A percentile compares a stretch with the other conserved stretches of the same genome.
Evolutionary conservation across 805 yeast genomes (phyloP).

Genomic region (Sugiyamaella chiloensis): DNA sequence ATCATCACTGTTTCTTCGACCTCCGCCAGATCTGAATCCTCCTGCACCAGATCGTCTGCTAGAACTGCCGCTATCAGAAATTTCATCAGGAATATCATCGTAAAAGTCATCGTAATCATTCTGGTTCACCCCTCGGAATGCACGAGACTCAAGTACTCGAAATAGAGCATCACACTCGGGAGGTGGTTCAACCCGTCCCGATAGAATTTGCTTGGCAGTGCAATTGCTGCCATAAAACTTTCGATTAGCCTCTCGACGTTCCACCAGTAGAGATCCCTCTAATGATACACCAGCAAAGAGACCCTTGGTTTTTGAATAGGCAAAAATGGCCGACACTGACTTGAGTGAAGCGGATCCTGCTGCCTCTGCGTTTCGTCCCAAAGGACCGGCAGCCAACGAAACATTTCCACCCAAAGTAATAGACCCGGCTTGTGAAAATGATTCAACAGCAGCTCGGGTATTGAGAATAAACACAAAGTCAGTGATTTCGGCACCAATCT

Average conservation of each 20-base stretch:
- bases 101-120: slow-evolving; percentile 61
- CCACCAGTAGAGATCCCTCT: slow-evolving; percentile 95
- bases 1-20: slow-evolving; percentile 10
- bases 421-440: slow-evolving; percentile 92
- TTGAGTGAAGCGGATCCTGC: slow-evolving; percentile 90
- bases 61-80: slow-evolving; percentile 45
- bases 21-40: slow-evolving; percentile 27
- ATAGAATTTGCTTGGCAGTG: slow-evolving; percentile 79
- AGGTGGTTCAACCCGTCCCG: slow-evolving; percentile 90
- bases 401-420: slow-evolving; percentile 93
- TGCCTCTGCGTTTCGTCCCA: slow-evolving; percentile 97
- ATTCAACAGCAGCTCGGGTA: slow-evolving; percentile 80
- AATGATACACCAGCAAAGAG: slow-evolving; percentile 95
- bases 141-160: slow-evolving; percentile 81
- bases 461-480: slow-evolving; percentile 94
- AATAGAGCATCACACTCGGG: slow-evolving; percentile 84
- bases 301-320: slow-evolving; percentile 95
- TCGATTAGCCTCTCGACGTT: slow-evolving; percentile 94
- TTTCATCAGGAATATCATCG: slow-evolving; percentile 71
- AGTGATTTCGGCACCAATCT: slow-evolving; percentile 92
- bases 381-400: slow-evolving; percentile 95
- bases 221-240: slow-evolving; percentile 88
- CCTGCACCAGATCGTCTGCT: slow-evolving; percentile 19
- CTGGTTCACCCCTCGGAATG: slow-evolving; percentile 48
- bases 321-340: slow-evolving; percentile 83